A percentile compares a stretch with the other conserved stretches of the same genome.
Conservation (phyloP, 257 asterid species). For the Lantana camara region DNA sequence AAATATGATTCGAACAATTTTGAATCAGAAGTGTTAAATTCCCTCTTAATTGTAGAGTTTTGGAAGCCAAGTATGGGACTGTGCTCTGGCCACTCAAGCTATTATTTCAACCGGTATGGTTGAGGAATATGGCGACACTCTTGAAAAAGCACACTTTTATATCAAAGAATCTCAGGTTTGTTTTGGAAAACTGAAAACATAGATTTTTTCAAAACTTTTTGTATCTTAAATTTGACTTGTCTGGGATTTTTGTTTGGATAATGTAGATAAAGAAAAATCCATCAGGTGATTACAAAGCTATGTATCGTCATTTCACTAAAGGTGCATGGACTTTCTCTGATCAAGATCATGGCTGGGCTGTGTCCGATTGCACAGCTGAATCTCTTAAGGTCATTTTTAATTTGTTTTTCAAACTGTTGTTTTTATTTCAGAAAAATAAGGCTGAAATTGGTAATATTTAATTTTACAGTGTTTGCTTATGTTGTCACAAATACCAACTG, state of each 20-base stretch:
- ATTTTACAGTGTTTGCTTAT: slow-evolving; percentile 47
- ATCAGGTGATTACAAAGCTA: slow-evolving; percentile 50
- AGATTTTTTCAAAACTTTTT: too few species aligned
- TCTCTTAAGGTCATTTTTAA: slow-evolving; percentile 48
- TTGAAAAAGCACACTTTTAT: slow-evolving; percentile 70
- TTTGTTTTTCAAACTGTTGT: not conserved
- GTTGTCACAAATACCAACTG: slow-evolving; percentile 54
- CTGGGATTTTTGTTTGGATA: not conserved
- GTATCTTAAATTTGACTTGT: too few species aligned
- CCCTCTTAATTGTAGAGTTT: slow-evolving; percentile 47
- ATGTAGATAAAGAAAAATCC: slow-evolving; percentile 62
- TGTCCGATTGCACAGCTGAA: slow-evolving; percentile 78
- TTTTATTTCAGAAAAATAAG: not conserved
- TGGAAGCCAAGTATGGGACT: slow-evolving; percentile 85
- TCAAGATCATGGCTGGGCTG: slow-evolving; percentile 86
- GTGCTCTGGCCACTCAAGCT: slow-evolving; percentile 68
- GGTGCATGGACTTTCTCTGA: slow-evolving; percentile 88
- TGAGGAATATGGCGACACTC: slow-evolving; percentile 75
- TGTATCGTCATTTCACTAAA: slow-evolving; percentile 78
- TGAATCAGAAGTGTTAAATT: too few species aligned
- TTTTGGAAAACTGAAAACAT: not conserved
- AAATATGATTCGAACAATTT: too few species aligned
- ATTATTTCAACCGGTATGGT: slow-evolving; percentile 71
- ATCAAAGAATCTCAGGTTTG: slow-evolving; percentile 77
- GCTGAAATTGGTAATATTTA: not conserved